Base-by-base conservation (phyloP, 129 eudicot species). In the Cynara cardunculus region DNA sequence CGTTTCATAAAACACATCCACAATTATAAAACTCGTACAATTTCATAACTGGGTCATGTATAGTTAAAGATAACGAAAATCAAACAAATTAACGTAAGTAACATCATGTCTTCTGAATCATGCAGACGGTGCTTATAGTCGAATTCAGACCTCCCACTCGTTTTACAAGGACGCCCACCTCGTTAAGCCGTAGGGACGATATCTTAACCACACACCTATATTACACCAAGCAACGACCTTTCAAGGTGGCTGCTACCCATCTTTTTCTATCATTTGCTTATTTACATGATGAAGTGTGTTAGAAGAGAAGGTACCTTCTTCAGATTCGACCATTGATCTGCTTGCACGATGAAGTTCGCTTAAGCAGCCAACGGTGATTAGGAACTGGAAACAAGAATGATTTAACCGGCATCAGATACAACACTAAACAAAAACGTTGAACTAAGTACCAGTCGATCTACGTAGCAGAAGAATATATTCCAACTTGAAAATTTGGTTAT, bases 231-330 rank as follows among this genome's bases (percentile, higher is more conserved):
- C 53, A 41, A 41, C 14, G 9, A 14, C 53, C 53, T 41, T 41
- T 9, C 14, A 41, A 41, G 12, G 53, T 31, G 35, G 35, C 46
- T 16, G 7, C 22, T 53, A 18, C 64, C 64, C 64, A 53, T 53
- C 5, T 53, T 16, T 39, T 67, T 34, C 28, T 70, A 82, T 68
- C 24, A 25, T 69, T 59, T 56, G 37, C 72, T 32, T 31, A 69
- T 69, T 72, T 75, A 67, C 85, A 66, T 66, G 37, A 81, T 28
- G 9, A 28, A 28, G 10, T 30, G 39, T 75, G 73, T 8, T 19
- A 34, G n/a, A 68, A 31, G 71, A 64, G 1, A 69, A 24, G 53
- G 49, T 56, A 75, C 77, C 77, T 53, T 46, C 81, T 82, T 82
- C 65, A 10, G 14, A 32, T 16, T 31, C 41, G 69, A 75, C 65